Evolutionary conservation across 306 rosid species (phyloP).

Genomic region (Acacia acuminata): DNA sequence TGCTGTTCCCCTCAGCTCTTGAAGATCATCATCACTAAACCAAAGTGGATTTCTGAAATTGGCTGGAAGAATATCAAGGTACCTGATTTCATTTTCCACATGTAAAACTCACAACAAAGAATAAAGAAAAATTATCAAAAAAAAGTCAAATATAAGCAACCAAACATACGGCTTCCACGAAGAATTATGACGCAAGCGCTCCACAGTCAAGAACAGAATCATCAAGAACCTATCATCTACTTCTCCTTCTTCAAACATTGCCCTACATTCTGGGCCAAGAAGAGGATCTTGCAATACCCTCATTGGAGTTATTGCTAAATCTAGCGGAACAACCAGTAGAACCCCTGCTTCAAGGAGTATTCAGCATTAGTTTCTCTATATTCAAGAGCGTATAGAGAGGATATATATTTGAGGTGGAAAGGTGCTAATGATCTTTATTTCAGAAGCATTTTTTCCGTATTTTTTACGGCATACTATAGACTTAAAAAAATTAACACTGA

Average conservation of each 20-base stretch:
- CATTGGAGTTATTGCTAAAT: constrained; percentile 96
- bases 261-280: constrained; percentile 84
- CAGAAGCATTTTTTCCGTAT: neutral
- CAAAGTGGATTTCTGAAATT: constrained; percentile 85
- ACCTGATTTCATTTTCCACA: constrained; percentile 58
- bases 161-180: constrained; percentile 93
- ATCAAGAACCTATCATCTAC: constrained; percentile 90
- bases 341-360: constrained; percentile 52
- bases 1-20: constrained; percentile 82
- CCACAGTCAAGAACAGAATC: constrained; percentile 78
- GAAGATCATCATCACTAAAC: constrained; percentile 78
- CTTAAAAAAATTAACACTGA: neutral
- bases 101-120: constrained; percentile 29
- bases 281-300: constrained; percentile 94
- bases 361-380: constrained; percentile 18
- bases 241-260: constrained; percentile 89
- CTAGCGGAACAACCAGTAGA: constrained; percentile 80
- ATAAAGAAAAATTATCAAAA: constrained; percentile 6
- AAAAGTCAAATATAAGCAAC: constrained; percentile 32
- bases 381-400: constrained; percentile 3
- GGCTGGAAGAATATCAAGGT: constrained; percentile 89
- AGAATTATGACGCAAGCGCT: constrained; percentile 77
- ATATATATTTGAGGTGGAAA: neutral
- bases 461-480: neutral
- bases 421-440: neutral